Percentiles rank a stretch among this genome's conserved stretches.
phyloP scores from a whole-genome alignment of 208 protist genomes.

The Herpetomonas tarakana region DNA sequence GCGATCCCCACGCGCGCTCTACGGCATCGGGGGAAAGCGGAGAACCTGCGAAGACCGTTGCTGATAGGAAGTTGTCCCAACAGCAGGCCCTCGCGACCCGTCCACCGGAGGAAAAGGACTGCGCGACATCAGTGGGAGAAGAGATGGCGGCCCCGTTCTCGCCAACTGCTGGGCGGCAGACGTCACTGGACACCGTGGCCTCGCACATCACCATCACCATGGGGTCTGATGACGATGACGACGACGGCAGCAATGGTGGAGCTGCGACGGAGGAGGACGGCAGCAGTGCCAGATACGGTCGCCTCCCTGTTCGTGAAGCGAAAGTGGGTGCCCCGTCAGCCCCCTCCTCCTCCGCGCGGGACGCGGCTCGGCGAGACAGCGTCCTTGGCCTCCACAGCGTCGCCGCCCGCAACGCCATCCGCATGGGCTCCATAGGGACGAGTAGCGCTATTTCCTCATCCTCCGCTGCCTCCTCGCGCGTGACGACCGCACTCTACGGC shows the following conservation, averaged over 20 bases:
- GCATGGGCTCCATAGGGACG: conserved; percentile 9
- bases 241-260: not conserved
- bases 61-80: too few relatives aligned
- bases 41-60: too few relatives aligned
- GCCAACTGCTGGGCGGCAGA: too few relatives aligned
- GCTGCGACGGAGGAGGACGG: not conserved
- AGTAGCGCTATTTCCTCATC: conserved; percentile 19
- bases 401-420: not conserved
- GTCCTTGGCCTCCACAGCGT: conserved; percentile 22
- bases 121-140: too few relatives aligned
- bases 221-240: not conserved
- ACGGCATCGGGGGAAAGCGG: too few relatives aligned
- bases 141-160: too few relatives aligned
- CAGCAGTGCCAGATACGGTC: not conserved
- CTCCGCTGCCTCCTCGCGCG: conserved; percentile 37
- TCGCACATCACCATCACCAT: conserved; percentile 35
- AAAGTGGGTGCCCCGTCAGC: not conserved
- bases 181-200: conserved; percentile 2
- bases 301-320: not conserved
- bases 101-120: too few relatives aligned
- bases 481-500: conserved; percentile 59
- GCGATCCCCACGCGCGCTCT: too few relatives aligned
- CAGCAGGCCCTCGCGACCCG: too few relatives aligned
- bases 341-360: not conserved
- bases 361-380: conserved; percentile 8